Conservation (phyloP, 2,329 filamentous ascomycete species). For the Penicillium sp. region DNA sequence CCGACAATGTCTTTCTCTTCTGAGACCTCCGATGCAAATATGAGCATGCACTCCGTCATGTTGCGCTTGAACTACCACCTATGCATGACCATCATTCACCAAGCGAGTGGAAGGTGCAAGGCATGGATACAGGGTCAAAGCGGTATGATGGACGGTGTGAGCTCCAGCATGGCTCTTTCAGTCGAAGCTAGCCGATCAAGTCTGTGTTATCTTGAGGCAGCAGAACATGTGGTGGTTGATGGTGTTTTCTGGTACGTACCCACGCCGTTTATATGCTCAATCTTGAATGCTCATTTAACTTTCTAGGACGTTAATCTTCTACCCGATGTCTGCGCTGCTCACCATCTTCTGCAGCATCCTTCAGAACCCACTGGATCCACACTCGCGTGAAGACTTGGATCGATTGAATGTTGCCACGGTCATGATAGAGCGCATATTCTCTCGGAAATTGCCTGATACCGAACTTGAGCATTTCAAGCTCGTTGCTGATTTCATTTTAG, state of each 20-base stretch:
- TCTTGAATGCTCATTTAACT: background rate
- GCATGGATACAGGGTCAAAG: conserved; percentile 40
- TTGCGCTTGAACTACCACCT: conserved; percentile 59
- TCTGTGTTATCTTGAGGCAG: conserved; percentile 50
- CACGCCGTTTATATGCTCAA: background rate
- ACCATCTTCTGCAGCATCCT: conserved; percentile 60
- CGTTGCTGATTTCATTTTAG: conserved; percentile 48
- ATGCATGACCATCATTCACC: conserved; percentile 58
- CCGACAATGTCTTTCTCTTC: conserved; percentile 51
- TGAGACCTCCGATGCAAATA: conserved; percentile 33
- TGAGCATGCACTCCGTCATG: conserved; percentile 52
- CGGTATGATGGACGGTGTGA: conserved; percentile 49
- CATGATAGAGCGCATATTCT: conserved; percentile 45
- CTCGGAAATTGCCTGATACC: conserved; percentile 31
- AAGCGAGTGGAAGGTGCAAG: conserved; percentile 56
- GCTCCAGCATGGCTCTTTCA: conserved; percentile 56
- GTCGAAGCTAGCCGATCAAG: conserved; percentile 60
- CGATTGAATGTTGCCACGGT: conserved; percentile 48
- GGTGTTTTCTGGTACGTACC: conserved; percentile 54
- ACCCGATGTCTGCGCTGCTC: conserved; percentile 58
- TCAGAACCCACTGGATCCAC: conserved; percentile 47
- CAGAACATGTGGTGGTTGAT: conserved; percentile 46
- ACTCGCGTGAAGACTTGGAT: conserved; percentile 50
- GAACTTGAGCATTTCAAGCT: conserved; percentile 46
- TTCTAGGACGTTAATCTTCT: conserved; percentile 57